Base-by-base conservation (phyloP, 768 basidiomycete genomes). In the Trametes maxima region DNA sequence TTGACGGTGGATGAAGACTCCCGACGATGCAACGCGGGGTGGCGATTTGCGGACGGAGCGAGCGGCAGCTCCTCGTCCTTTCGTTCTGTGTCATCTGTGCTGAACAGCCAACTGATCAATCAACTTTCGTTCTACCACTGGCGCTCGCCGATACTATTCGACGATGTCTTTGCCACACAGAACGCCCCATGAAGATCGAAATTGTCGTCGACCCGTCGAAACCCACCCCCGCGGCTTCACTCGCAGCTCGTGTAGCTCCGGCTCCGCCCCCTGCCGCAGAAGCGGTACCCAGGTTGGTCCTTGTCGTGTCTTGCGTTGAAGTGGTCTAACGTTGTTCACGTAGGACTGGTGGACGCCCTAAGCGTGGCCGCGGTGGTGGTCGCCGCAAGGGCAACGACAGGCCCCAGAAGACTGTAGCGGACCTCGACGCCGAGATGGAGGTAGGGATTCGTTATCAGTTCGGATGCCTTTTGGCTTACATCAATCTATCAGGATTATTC, bases 181-280 rank as follows among this genome's bases (percentile, higher is more conserved):
- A 92, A 83, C 92, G 92, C 67, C 92, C 94, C 22, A 97, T 98
- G 95, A 96, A 95, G 82, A 95, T 98, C 64, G 96, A 99, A 82
- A 93, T 98, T 66, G 86, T 98, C 46, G 83, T 96, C 73, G 93
- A 96, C 78, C 93, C 93, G 13, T 82, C 87, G 46, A 82, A 84
- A 44, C 78, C 88, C n/a, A 80, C 85, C 6, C 76, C 84, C 12
- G 74, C 79, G 11, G 79, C 79, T 19, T 82, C 91, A 5, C 81
- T 99, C 65, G 86, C 85, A 17, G 85, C 90, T 24, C 92, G 97
- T 54, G 92, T 99, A 37, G 91, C 92, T 3, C 92, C 94, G 37
- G 83, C 86, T 3, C 76, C 79, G 45, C 78, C 75, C 10, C 16
- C 47, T 21, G 53, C 47, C 24, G 69, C 78, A 44, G 68, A 72